A percentile compares a stretch with the other conserved stretches of the same genome.
These are phyloP conservation scores for Botrytis deweyae DNA, from an alignment of 2,329 filamentous ascomycete species.

Conservation along the genomic window DNA sequence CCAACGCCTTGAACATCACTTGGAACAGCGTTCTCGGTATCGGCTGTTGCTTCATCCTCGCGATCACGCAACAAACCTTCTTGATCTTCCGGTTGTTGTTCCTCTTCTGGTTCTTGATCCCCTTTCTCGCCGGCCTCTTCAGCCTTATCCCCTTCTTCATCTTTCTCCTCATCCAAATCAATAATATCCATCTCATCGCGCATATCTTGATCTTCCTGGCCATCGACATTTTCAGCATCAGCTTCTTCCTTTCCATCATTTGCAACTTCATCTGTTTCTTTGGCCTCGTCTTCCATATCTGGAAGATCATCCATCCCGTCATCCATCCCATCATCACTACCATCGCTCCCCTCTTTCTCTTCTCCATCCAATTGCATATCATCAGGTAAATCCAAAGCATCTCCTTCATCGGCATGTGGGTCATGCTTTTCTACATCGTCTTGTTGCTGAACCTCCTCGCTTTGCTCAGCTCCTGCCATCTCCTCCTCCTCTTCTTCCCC, in stretches of 20 bases:
- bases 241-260: conserved; percentile 48
- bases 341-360: conserved; percentile 48
- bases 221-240: conserved; percentile 42
- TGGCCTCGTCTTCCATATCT: conserved; percentile 45
- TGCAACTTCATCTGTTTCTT: conserved; percentile 40
- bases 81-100: conserved; percentile 53
- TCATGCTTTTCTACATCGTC: conserved; percentile 64
- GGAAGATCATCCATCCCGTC: conserved; percentile 56
- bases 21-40: conserved; percentile 61
- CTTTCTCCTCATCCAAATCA: conserved; percentile 38
- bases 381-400: conserved; percentile 67
- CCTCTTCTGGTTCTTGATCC: conserved; percentile 49
- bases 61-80: conserved; percentile 42
- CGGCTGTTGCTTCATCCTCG: conserved; percentile 51
- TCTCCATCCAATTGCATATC: conserved; percentile 68
- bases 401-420: conserved; percentile 64
- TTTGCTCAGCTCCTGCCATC: conserved; percentile 59
- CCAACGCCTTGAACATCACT: conserved; percentile 65
- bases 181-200: conserved; percentile 39
- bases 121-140: conserved; percentile 52
- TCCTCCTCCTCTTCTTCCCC: conserved; percentile 47
- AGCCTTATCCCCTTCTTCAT: conserved; percentile 44
- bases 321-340: conserved; percentile 39
- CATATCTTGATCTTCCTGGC: conserved; percentile 43
- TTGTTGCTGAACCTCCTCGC: conserved; percentile 50